Conservation (phyloP, 495 filamentous ascomycete species). For the Acidiella bohemica region DNA sequence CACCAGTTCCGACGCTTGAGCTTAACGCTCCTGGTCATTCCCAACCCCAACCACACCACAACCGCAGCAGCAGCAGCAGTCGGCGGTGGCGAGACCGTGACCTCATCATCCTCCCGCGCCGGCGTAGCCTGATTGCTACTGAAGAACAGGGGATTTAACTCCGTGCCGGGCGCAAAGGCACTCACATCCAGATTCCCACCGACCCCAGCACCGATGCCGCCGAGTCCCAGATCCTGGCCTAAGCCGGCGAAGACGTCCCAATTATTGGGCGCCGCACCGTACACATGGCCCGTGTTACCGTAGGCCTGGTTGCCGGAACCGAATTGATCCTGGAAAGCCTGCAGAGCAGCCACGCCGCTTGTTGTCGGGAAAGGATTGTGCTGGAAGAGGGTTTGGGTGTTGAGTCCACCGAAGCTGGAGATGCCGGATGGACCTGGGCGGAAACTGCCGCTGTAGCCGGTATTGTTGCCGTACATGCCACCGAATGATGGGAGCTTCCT, state of each 20-base stretch:
- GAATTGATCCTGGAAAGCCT: constrained; percentile 9
- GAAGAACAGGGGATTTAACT: constrained; percentile 15
- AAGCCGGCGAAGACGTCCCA: constrained; percentile 3
- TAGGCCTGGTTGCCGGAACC: neutral
- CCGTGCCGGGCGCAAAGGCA: constrained; percentile 1
- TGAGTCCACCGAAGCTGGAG: constrained; percentile 13
- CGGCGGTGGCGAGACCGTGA: constrained; percentile 15
- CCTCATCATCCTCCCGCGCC: constrained; percentile 14
- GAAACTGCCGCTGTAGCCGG: neutral
- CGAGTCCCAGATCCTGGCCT: neutral
- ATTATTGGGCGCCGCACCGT: neutral
- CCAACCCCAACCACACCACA: too few relatives aligned
- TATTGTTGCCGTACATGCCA: neutral
- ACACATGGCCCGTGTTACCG: neutral
- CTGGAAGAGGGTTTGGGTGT: constrained; percentile 5
- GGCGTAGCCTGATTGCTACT: constrained; percentile 10
- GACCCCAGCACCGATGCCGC: neutral
- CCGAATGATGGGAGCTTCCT: constrained; percentile 14
- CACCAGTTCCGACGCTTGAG: too few relatives aligned
- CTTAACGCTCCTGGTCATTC: too few relatives aligned
- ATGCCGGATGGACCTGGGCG: constrained; percentile 2
- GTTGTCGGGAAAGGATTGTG: neutral
- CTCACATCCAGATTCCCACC: too few relatives aligned
- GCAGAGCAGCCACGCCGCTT: neutral
- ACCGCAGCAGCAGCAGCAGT: too few relatives aligned